Base-by-base conservation (phyloP, 2,329 filamentous ascomycete genomes). In the Trichoderma arundinaceum region DNA sequence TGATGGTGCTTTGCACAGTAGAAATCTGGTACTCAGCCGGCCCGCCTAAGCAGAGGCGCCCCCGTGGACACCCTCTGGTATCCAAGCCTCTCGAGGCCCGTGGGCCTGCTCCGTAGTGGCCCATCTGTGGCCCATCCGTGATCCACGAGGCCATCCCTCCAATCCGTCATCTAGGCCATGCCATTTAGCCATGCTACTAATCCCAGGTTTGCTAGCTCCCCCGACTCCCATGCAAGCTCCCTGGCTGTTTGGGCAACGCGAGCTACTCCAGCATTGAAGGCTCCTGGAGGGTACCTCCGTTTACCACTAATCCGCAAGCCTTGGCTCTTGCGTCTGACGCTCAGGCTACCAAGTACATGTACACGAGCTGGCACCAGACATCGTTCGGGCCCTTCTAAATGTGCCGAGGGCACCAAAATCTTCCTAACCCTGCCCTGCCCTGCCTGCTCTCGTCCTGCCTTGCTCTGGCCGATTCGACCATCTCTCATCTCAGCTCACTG, bases 1-100 rank as follows among this genome's bases (percentile, higher is more conserved):
- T 54, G 53, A 38, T 65, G 54, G 62, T 52, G 54, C 61, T 56
- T 51, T 32, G 60, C n/a, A n/a, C n/a, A n/a, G n/a, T 33, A 41
- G 52, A 39, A 58, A 65, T 65, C 51, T 62, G 43, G 64, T 57
- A 62, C 57, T 66, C 56, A 58, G 49, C 56, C 57, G 64, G 64
- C 64, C 64, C 56, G 64, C 64, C 49, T 33, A 59, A 53, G 46
- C 38, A 60, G 22, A 60, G 64, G 49, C 54, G 41, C 60, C 49
- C 35, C 32, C 49, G 32, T 53, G 49, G 49, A 46, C 60, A 63
- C 60, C 49, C 60, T 63, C 32, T 44, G 41, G n/a, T 54, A 46
- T 9, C 49, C 41, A 44, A 19, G 44, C 53, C 53, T 57, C 39
- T 17, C 35, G 28, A 51, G 57, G 44, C 15, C 48, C 57, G 38